Base-by-base conservation (phyloP, 805 yeast species). In the Ogataea glucozyma region DNA sequence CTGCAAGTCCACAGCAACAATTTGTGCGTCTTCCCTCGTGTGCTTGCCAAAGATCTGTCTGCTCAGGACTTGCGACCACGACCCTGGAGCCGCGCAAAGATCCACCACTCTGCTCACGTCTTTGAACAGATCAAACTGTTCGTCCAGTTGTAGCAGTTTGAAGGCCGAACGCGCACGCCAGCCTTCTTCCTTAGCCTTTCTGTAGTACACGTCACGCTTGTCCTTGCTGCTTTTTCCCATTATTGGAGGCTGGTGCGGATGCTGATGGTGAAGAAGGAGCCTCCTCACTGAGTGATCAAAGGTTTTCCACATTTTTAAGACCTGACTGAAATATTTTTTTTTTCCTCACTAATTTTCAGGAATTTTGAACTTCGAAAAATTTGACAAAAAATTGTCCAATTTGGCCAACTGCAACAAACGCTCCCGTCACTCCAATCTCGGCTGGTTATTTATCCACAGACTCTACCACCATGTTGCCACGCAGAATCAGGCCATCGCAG, bases 111-210 rank as follows among this genome's bases (percentile, higher is more conserved):
- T 71, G 32, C 72, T 73, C 26, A 89, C 81, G 30, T 79, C 84
- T 38, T 80, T 74, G 43, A 93, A 79, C 26, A 89, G 76, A 48
- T 85, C 83, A 62, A 91, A 93, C 62, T 93, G 90, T 43, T 91
- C 96, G 57, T 93, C 85, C 36, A 93, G 69, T 61, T 93, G 99
- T 3, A 93, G 72, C 9, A 93, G 75, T 61, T 93, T 93, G 72
- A 88, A 93, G 0, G 99, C 99, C 0, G 97, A 89, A 31, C 99
- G 73, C 1, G 99, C 99, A 55, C 99, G 74, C 87, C 95, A 93
- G 10, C 99, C 99, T 63, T 90, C 95, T 61, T 93, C 99, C 60
- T 93, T 93, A 44, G 99, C 99, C 61, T 87, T 83, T 64, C 99
- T 71, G 56, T 87, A 88, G 67, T 90, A 91, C 45, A 90, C 67